Conservation (phyloP, 805 yeast species). For the Candida parachauliodes region DNA sequence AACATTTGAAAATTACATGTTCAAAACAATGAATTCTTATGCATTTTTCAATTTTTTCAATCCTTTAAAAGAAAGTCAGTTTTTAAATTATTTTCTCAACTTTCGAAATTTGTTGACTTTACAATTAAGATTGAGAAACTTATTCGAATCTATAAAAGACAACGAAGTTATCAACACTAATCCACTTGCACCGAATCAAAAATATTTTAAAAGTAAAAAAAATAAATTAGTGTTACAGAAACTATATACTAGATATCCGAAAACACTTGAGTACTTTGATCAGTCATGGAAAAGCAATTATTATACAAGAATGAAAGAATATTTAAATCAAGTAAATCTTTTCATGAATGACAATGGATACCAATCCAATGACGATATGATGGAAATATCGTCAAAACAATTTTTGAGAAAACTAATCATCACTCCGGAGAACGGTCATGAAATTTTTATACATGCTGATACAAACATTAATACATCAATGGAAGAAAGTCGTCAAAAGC, state of each 20-base stretch:
- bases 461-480: constrained; percentile 4
- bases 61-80: constrained; percentile 7
- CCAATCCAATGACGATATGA: not conserved
- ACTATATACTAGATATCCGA: constrained; percentile 3
- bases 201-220: not conserved
- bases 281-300: constrained; percentile 4
- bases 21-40: constrained; percentile 5
- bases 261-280: not conserved
- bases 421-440: not conserved
- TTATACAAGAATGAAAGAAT: constrained; percentile 3
- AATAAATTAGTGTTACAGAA: not conserved
- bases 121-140: constrained; percentile 4
- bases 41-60: constrained; percentile 9
- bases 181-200: not conserved
- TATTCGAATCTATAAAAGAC: not conserved
- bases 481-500: constrained; percentile 4
- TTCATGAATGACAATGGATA: constrained; percentile 2
- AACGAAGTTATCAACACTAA: not conserved
- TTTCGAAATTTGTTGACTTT: constrained; percentile 2
- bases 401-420: not conserved
- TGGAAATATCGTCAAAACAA: not conserved
- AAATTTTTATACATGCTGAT: constrained; percentile 2
- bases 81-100: not conserved
- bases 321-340: constrained; percentile 3
- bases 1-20: constrained; percentile 1